Conservation (phyloP, 2,329 filamentous ascomycete genomes). For the Thelonectria rubi region DNA sequence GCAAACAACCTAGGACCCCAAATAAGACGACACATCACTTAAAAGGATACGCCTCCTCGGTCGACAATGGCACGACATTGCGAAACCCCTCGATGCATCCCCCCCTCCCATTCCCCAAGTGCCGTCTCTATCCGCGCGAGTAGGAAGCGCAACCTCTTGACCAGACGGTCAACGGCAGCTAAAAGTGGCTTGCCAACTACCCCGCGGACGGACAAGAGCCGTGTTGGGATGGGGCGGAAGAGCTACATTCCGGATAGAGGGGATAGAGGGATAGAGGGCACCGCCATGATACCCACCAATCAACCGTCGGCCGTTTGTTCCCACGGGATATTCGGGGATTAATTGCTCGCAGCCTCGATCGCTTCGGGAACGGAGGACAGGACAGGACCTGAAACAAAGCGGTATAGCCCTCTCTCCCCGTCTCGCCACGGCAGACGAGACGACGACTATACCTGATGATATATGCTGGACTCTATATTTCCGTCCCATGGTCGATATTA, state of each 20-base stretch:
- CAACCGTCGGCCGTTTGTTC: background rate
- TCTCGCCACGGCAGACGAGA: background rate
- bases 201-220: slow-evolving; percentile 7
- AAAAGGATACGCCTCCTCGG: background rate
- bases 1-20: no score
- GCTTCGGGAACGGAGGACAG: slow-evolving; percentile 6
- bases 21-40: no score
- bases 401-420: background rate
- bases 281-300: slow-evolving; percentile 12
- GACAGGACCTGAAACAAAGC: background rate
- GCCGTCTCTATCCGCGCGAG: background rate
- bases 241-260: background rate
- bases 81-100: background rate
- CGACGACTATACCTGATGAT: no score
- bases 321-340: background rate
- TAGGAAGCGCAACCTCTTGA: background rate
- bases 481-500: background rate
- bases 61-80: background rate
- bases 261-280: background rate
- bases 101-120: no score
- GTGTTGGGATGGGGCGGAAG: slow-evolving; percentile 16
- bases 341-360: background rate
- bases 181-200: background rate
- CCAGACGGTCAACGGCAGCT: background rate
- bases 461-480: background rate